Evolutionary conservation across 208 protist species (phyloP), one percentile per base, ranked within the genome.

Genomic region (Acanthamoeba culbertsoni): DNA sequence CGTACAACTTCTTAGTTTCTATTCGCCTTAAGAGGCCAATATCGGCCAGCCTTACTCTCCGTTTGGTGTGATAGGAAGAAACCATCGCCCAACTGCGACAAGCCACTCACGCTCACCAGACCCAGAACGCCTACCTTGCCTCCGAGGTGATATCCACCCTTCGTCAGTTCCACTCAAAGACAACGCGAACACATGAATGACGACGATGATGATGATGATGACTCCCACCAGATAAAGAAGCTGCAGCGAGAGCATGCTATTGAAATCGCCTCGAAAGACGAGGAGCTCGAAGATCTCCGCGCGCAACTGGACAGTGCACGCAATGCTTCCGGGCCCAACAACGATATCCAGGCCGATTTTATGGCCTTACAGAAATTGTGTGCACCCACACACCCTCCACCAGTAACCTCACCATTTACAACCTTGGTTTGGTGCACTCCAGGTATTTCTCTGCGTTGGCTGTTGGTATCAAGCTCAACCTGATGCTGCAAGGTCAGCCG

Each of bases 381-480:
- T n/a, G n/a, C n/a, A n/a, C n/a, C n/a, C n/a, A n/a, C n/a, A n/a
- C n/a, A n/a, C n/a, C n/a, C n/a, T n/a, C n/a, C n/a, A n/a, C n/a
- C n/a, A n/a, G n/a, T 75, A 75, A 14, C 16, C 33, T 7, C 16
- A 8, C 65, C 65, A 8, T 16, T 40, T 40, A 31, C 42, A 40
- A 20, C n/a, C 6, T 35, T 53, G 71, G 7, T 51, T 73, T 73
- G 28, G 28, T 7, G 28, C 12, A 12, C 62, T n/a, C 26, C 57
- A 86, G 48, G 45, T 86, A 86, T n/a, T 86, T 86, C 75, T 86
- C 48, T 6, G 48, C 75, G 5, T 33, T 86, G 75, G 75, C 48
- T 7, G 45, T 86, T 23, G 75, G 75, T 16, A 86, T 86, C 75
- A 86, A 86, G 48, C 45, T 86, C 28, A 86, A 86, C 45, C 75